Evolutionary conservation across 2,329 filamentous ascomycete genomes (phyloP).

Genomic region (Paraphoma sp.): DNA sequence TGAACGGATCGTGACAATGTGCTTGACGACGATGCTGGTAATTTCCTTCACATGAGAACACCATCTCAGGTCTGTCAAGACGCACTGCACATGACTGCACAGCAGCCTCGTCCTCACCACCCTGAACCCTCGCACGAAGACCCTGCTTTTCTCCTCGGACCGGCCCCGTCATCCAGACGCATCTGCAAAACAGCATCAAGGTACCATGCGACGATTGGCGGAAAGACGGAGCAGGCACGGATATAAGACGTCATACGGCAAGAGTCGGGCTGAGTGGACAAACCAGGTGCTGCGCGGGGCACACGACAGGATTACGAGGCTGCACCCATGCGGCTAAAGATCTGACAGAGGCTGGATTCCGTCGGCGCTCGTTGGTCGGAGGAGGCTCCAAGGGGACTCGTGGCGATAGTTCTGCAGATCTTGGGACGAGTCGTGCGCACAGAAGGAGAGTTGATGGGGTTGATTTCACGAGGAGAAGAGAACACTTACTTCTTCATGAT

Average conservation of each 20-base stretch:
- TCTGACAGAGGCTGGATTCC: constrained; percentile 4
- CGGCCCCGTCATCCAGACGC: constrained; percentile 1
- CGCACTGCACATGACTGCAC: no score
- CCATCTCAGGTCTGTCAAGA: no score
- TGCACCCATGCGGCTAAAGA: constrained; percentile 3
- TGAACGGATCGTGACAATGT: no score
- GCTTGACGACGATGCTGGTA: no score
- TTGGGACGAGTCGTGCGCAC: neutral
- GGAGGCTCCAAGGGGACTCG: neutral
- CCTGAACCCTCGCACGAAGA: constrained; percentile 8
- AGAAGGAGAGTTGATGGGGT: neutral
- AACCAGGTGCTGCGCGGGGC: constrained; percentile 7
- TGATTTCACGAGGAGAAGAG: neutral
- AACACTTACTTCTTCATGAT: constrained; percentile 1
- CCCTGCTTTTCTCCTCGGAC: constrained; percentile 5
- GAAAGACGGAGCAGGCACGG: constrained; percentile 1
- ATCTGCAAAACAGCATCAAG: neutral
- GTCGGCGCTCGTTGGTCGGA: constrained; percentile 15
- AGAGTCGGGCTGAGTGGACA: constrained; percentile 18
- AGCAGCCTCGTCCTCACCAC: neutral
- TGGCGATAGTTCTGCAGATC: constrained; percentile 17
- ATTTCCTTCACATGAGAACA: no score
- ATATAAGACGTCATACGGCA: constrained; percentile 26
- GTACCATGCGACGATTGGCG: neutral
- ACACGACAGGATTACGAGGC: constrained; percentile 11